Evolutionary conservation across 2,329 filamentous ascomycete species (phyloP).

Genomic region (Orbilia javanica): DNA sequence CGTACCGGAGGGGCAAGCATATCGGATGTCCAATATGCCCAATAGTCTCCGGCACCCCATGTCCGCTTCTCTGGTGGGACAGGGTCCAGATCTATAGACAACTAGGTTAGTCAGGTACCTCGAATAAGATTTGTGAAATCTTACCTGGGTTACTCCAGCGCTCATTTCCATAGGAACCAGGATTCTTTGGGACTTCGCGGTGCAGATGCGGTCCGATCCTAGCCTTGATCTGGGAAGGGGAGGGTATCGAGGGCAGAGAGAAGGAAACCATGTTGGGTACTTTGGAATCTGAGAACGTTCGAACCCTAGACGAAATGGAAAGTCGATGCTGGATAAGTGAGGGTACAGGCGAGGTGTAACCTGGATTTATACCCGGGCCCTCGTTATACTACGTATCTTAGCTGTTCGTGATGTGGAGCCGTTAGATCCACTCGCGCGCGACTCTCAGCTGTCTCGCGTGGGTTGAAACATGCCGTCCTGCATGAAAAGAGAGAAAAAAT

Average conservation of each 20-base stretch:
- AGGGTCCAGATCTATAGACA: conserved; percentile 63
- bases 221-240: conserved; percentile 64
- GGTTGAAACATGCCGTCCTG: conserved; percentile 42
- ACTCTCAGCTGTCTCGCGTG: conserved; percentile 50
- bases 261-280: conserved; percentile 52
- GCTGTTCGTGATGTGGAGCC: conserved; percentile 43
- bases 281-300: conserved; percentile 11
- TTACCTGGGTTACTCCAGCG: conserved; percentile 69
- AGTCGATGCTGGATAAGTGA: conserved; percentile 37
- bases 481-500: conserved; percentile 36
- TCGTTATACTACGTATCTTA: conserved; percentile 44
- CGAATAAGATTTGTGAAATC: conserved; percentile 63
- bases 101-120: conserved; percentile 53
- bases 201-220: conserved; percentile 65
- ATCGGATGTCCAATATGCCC: conserved; percentile 69
- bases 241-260: conserved; percentile 40
- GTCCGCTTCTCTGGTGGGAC: conserved; percentile 67
- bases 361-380: conserved; percentile 55
- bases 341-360: conserved; percentile 52
- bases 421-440: conserved; percentile 52
- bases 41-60: conserved; percentile 69
- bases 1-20: conserved; percentile 66
- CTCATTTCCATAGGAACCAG: conserved; percentile 65
- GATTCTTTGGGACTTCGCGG: conserved; percentile 65
- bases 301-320: conserved; percentile 18